Conservation (phyloP, 345 rosid genomes). For the Gossypium thurberi region DNA sequence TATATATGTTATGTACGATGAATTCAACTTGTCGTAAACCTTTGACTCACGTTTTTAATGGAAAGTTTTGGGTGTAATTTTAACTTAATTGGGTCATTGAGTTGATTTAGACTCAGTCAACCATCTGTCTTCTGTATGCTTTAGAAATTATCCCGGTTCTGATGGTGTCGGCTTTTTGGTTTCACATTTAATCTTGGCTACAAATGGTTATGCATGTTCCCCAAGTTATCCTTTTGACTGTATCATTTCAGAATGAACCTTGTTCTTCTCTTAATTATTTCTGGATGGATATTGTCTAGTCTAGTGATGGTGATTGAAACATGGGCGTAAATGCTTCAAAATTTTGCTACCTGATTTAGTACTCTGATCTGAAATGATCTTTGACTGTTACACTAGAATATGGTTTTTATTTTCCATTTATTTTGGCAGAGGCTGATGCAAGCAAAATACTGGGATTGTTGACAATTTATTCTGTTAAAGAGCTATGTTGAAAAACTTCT, state of each 20-base stretch:
- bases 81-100: background rate
- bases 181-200: background rate
- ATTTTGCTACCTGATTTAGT: background rate
- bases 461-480: background rate
- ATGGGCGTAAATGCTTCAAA: background rate
- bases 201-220: background rate
- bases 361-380: background rate
- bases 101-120: constrained; percentile 8
- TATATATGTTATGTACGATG: background rate
- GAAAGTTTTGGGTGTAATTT: constrained; percentile 8
- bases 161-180: constrained; percentile 4
- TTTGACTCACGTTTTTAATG: constrained; percentile 2
- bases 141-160: background rate
- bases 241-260: background rate
- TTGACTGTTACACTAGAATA: background rate
- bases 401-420: background rate
- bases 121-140: background rate
- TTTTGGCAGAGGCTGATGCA: background rate
- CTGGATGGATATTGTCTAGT: background rate
- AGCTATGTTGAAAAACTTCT: background rate
- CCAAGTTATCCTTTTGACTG: background rate
- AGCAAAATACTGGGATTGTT: background rate
- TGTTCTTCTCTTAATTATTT: background rate
- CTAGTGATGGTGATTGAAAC: constrained; percentile 7
- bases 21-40: constrained; percentile 6